These are phyloP conservation scores for Penicillium sp. DNA, from an alignment of 2,329 filamentous ascomycete species.

Conservation along the genomic window DNA sequence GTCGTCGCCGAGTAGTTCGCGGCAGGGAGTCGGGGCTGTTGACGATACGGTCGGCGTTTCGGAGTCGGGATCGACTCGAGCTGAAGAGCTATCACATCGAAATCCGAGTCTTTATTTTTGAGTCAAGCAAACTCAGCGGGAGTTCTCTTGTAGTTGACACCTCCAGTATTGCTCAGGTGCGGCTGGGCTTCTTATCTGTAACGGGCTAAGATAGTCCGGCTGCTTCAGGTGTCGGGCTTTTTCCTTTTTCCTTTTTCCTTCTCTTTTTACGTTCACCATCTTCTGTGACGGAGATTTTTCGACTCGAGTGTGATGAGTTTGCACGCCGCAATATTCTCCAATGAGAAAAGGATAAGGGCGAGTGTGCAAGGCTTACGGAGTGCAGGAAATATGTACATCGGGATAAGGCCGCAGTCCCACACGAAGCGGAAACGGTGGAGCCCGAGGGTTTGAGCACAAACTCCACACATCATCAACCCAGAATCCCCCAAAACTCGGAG, in stretches of 20 bases:
- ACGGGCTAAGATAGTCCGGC: neutral
- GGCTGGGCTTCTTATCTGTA: neutral
- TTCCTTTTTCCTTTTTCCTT: no score
- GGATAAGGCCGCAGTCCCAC: neutral
- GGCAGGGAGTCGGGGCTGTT: neutral
- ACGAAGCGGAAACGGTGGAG: neutral
- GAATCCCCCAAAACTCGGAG: neutral
- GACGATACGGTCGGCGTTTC: constrained; percentile 1
- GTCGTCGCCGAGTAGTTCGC: constrained; percentile 4
- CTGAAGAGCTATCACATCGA: constrained; percentile 20
- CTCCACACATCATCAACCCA: neutral
- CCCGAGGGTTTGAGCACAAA: neutral
- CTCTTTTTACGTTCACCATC: no score
- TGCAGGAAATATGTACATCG: neutral
- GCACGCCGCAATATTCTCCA: no score
- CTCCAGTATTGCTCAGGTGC: neutral
- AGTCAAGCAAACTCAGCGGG: neutral
- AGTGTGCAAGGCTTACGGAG: neutral
- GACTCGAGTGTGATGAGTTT: no score
- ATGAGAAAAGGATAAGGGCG: no score
- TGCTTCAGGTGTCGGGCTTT: neutral
- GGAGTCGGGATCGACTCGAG: constrained; percentile 3
- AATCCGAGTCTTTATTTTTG: constrained; percentile 24
- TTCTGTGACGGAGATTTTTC: no score
- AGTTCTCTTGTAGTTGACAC: neutral